Evolutionary conservation across 2,329 filamentous ascomycete species (phyloP), one percentile per base, ranked within the genome.

Genomic region (Stromatinia cepivora): DNA sequence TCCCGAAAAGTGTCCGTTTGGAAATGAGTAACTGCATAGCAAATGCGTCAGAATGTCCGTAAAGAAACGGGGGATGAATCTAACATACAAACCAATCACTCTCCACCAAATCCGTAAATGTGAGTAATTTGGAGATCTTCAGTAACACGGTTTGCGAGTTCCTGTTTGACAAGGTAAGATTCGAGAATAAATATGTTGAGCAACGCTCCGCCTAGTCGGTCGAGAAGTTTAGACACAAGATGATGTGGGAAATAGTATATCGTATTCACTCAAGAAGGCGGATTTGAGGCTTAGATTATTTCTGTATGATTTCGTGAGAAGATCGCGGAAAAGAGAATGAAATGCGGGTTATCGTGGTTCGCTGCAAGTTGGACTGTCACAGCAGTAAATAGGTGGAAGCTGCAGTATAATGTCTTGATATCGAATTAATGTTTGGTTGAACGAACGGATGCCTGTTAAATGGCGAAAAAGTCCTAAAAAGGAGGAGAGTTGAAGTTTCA

Each of bases 21-120:
- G 70, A 34, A 53, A 64, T 53, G 74, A 72, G 67, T 72, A 46
- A 67, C 73, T 75, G 71, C 71, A 73, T 69, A 67, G 54, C 20
- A 36, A 39, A 52, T 67, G 46, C 45, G 54, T 61, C 65, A 67
- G 65, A 67, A 39, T 59, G 39, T 28, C 65, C 34, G 53, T 50
- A 58, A n/a, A 31, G 45, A 52, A 67, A 36, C 31, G 42, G 50
- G 54, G n/a, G 34, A 67, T 67, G 54, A 31, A 34, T 61, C n/a
- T n/a, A 48, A 67, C 54, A 3, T 67, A 52, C 54, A 67, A 61
- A 67, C 45, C 42, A 67, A 67, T 59, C 54, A 61, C 65, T 50
- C 54, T 45, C 28, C 54, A 22, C 25, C n/a, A 13, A 25, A 28
- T 25, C 46, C 20, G 54, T 10, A 7, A 50, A 61, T 28, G 11